Base-by-base conservation (phyloP, 306 rosid species). In the Sechiopsis laciniata region DNA sequence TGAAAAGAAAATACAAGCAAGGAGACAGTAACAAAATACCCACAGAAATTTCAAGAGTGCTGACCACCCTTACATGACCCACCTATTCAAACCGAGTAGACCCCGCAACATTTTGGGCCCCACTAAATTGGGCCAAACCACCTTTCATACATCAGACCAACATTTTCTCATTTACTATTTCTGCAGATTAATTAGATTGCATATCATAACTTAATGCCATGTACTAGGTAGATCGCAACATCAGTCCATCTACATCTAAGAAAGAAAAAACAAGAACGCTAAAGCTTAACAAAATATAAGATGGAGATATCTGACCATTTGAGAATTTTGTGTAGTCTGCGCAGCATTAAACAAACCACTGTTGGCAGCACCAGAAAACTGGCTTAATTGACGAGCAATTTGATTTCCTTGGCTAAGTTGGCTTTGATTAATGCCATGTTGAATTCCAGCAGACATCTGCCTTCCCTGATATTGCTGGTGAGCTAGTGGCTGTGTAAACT, bases 341-440 rank as follows among this genome's bases (percentile, higher is more conserved):
- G 93, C 91, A 76, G 94, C 94, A 84, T 86, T 93, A 73, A 83
- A 93, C 77, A 90, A 73, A n/a, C 94, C 89, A 81, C 75, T 90
- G 79, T 90, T 90, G 26, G 98, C 90, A 83, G 89, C 54, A 61
- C 85, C 81, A 73, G 98, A 79, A 83, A 93, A 90, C 86, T 90
- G 97, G 79, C 83, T 72, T 73, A 90, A 76, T 10, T 84, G 84
- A 45, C 98, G 97, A 80, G 83, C 88, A 77, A 93, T 83, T 79
- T 90, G 97, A 81, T 84, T 93, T 87, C 98, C 98, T 83, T 88
- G 98, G 80, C 82, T 89, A 74, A 90, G 91, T 82, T 90, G 98
- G 81, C 83, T 82, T 81, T 92, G 98, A 84, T 89, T 88, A 78
- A 93, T 86, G 78, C 89, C 82, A 78, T 93, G 98, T 75, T 88